Conservation (phyloP, 179 eudicot genomes). For the Kewa caespitosa region DNA sequence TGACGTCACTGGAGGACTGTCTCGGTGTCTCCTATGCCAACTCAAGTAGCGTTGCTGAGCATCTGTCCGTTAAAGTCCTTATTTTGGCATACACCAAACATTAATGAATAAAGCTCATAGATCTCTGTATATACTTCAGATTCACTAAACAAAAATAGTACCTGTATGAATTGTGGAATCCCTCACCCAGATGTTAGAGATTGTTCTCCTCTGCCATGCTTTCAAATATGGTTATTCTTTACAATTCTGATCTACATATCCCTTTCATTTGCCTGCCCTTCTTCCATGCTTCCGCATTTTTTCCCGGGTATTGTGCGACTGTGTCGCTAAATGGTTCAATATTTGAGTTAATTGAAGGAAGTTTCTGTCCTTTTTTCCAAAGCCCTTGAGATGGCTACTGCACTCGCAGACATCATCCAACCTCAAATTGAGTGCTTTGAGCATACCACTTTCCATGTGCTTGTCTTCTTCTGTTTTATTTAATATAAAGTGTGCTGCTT, state of each 20-base stretch:
- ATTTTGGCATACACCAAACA: not conserved
- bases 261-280: no score
- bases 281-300: no score
- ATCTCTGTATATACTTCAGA: not conserved
- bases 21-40: no score
- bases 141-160: not conserved
- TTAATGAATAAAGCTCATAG: not conserved
- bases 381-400: not conserved
- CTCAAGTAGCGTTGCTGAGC: no score
- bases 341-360: not conserved
- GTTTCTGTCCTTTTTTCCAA: not conserved
- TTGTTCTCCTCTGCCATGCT: not conserved
- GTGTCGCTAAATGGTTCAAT: not conserved
- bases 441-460: not conserved
- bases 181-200: not conserved
- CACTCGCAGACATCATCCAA: not conserved
- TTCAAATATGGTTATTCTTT: no score
- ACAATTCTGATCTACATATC: no score
- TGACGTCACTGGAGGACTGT: no score
- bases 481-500: not conserved
- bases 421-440: not conserved
- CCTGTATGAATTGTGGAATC: no score
- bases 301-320: not conserved
- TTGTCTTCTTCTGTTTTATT: constrained; percentile 1
- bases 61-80: not conserved